Percentiles rank a stretch among this genome's conserved stretches.
Conservation (phyloP, 371 early-diverging fungal species). For the Syncephalastrum contaminatum region DNA sequence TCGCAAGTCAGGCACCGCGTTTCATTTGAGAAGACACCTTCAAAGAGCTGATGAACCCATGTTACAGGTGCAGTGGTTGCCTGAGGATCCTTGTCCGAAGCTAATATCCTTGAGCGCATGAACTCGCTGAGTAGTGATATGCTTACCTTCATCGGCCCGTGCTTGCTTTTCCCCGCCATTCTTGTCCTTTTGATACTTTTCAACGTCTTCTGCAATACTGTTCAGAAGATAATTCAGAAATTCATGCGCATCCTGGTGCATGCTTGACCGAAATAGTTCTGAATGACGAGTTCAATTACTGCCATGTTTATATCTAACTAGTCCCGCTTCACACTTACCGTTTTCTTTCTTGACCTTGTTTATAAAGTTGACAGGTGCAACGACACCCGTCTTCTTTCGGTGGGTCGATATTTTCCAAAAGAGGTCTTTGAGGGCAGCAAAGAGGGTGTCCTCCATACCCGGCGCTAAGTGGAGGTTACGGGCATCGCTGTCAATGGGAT, state of each 20-base stretch:
- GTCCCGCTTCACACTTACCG: conserved; percentile 50
- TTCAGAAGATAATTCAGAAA: conserved; percentile 93
- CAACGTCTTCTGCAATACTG: conserved; percentile 86
- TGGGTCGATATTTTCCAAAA: conserved; percentile 84
- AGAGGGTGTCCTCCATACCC: conserved; percentile 78
- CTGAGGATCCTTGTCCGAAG: conserved; percentile 9
- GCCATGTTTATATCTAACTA: background rate
- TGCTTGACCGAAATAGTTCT: conserved; percentile 90
- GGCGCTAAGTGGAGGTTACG: conserved; percentile 42
- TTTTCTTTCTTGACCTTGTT: conserved; percentile 87
- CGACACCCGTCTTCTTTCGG: conserved; percentile 79
- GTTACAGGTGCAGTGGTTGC: conserved; percentile 40
- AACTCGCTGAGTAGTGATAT: background rate
- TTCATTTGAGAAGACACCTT: conserved; percentile 93
- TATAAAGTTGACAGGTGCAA: conserved; percentile 88
- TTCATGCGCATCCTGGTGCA: conserved; percentile 98
- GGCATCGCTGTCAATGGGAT: conserved; percentile 16
- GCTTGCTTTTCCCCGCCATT: background rate
- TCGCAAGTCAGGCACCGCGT: conserved; percentile 96
- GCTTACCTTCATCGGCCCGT: background rate
- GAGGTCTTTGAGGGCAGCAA: conserved; percentile 83
- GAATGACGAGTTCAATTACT: background rate
- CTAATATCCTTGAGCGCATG: background rate
- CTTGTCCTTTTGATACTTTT: conserved; percentile 53
- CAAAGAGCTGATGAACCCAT: conserved; percentile 97